Conservation (phyloP, 2,329 filamentous ascomycete species). For the Penicillium sp. region DNA sequence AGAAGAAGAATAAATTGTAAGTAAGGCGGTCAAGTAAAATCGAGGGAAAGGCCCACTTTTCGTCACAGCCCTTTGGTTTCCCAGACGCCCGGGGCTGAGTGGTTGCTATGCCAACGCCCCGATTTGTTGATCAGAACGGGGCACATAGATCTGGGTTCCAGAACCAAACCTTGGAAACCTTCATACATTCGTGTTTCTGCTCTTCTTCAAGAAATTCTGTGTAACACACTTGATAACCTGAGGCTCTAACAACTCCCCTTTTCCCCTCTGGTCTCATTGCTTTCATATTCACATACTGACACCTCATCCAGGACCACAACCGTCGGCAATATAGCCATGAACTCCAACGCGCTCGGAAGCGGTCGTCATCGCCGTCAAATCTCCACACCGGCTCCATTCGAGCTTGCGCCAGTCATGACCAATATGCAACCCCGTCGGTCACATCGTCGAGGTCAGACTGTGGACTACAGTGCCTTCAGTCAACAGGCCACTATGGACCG, state of each 20-base stretch:
- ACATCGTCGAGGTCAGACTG: slow-evolving; percentile 80
- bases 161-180: slow-evolving; percentile 14
- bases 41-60: slow-evolving; percentile 12
- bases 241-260: slow-evolving; percentile 19
- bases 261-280: slow-evolving; percentile 18
- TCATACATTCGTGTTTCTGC: slow-evolving; percentile 29
- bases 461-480: slow-evolving; percentile 67
- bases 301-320: slow-evolving; percentile 60
- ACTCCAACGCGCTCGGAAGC: slow-evolving; percentile 46
- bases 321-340: slow-evolving; percentile 32
- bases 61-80: slow-evolving; percentile 28
- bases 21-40: slow-evolving; percentile 13
- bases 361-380: slow-evolving; percentile 82
- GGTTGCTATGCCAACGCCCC: slow-evolving; percentile 40
- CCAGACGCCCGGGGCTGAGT: slow-evolving; percentile 24
- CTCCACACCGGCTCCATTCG: slow-evolving; percentile 73
- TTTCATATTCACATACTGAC: slow-evolving; percentile 47
- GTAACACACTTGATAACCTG: not conserved
- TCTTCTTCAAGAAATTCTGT: not conserved
- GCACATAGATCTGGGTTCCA: slow-evolving; percentile 34
- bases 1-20: slow-evolving; percentile 11
- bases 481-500: slow-evolving; percentile 36
- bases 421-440: slow-evolving; percentile 46
- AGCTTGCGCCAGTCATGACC: slow-evolving; percentile 64
- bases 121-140: slow-evolving; percentile 42